Evolutionary conservation across 805 yeast species (phyloP).

Genomic region (Cyberlindnera xishuangbannaensis): DNA sequence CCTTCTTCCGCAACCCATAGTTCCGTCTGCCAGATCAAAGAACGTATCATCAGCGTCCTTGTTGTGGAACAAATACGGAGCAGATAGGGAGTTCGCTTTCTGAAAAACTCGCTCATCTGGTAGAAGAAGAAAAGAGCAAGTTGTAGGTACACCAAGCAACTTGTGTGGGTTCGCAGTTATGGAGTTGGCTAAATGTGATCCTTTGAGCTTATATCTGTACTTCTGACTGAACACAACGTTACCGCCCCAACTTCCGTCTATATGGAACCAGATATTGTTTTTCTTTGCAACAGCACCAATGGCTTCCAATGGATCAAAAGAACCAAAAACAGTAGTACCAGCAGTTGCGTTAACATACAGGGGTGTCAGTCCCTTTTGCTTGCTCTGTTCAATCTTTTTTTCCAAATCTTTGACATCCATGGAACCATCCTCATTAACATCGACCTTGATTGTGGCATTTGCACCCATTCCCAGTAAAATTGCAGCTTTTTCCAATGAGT

Average conservation of each 20-base stretch:
- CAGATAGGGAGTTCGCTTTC: slow-evolving; percentile 66
- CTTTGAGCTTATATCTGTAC: slow-evolving; percentile 43
- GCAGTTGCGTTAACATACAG: slow-evolving; percentile 78
- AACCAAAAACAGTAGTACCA: slow-evolving; percentile 85
- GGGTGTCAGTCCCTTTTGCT: slow-evolving; percentile 57
- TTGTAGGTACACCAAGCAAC: slow-evolving; percentile 81
- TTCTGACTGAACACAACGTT: slow-evolving; percentile 61
- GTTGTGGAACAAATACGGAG: slow-evolving; percentile 76
- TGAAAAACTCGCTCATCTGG: slow-evolving; percentile 65
- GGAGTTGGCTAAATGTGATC: slow-evolving; percentile 64
- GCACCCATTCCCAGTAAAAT: slow-evolving; percentile 70
- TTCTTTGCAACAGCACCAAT: slow-evolving; percentile 49
- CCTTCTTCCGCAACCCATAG: slow-evolving; percentile 89
- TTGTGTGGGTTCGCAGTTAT: slow-evolving; percentile 83
- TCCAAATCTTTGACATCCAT: slow-evolving; percentile 49
- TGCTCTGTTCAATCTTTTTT: slow-evolving; percentile 36
- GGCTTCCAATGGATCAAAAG: slow-evolving; percentile 62
- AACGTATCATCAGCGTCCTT: slow-evolving; percentile 41
- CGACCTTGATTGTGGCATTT: slow-evolving; percentile 54
- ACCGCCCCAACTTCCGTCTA: slow-evolving; percentile 93
- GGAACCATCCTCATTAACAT: slow-evolving; percentile 48
- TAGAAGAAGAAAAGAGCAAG: slow-evolving; percentile 65
- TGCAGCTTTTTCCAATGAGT: slow-evolving; percentile 77
- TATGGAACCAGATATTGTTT: slow-evolving; percentile 67
- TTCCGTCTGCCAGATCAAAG: slow-evolving; percentile 80